These are phyloP conservation scores for Panaeolus cyanescens DNA, from an alignment of 768 basidiomycete genomes.

Conservation along the genomic window DNA sequence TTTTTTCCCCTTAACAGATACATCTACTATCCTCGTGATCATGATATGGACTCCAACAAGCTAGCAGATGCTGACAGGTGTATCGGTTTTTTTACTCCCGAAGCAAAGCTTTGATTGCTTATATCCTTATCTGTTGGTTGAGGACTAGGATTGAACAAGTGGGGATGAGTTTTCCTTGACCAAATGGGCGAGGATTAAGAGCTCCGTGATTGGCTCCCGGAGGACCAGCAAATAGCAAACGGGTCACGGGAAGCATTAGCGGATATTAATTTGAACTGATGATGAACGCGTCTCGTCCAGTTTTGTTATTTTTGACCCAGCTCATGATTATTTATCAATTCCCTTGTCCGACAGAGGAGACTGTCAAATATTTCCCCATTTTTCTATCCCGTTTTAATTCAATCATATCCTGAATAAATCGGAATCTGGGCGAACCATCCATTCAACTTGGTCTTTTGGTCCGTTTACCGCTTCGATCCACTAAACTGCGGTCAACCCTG, in stretches of 20 bases:
- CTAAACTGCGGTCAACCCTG: background rate
- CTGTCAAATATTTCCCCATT: background rate
- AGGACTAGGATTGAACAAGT: background rate
- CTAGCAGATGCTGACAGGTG: background rate
- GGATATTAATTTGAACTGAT: conserved; percentile 1
- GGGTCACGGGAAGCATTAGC: background rate
- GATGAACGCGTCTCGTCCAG: background rate
- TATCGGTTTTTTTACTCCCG: background rate
- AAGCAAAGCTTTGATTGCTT: background rate
- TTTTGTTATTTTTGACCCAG: background rate
- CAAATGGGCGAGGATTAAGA: too few species aligned
- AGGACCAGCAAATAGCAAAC: background rate
- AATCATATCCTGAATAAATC: background rate
- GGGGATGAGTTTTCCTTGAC: background rate
- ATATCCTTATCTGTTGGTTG: background rate
- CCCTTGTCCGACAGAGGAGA: background rate
- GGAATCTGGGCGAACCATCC: background rate
- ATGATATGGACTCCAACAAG: background rate
- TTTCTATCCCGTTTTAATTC: background rate
- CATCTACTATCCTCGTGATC: background rate
- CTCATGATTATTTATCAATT: background rate
- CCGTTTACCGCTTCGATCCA: background rate
- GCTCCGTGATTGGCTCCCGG: background rate
- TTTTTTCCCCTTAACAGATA: background rate
- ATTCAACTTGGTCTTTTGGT: background rate